Percentiles rank a stretch among this genome's conserved stretches.
Conservation (phyloP, 495 filamentous ascomycete species). For the Aspergillus baeticus region DNA sequence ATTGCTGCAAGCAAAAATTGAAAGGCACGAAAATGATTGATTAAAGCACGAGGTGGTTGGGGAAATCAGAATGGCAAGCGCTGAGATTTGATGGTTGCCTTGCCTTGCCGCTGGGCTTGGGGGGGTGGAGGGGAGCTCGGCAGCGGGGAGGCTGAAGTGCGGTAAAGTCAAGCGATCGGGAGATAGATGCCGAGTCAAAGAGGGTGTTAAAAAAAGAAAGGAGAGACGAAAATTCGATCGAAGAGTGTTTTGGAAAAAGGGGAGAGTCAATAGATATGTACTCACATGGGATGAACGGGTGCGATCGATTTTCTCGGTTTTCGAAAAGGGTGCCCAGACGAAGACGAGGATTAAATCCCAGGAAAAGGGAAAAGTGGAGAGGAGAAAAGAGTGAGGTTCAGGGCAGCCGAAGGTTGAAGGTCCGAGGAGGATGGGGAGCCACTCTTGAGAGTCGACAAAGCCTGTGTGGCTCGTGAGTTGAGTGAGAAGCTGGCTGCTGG, state of each 20-base stretch:
- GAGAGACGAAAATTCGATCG: background rate
- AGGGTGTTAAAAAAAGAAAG: too few species aligned
- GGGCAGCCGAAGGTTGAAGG: background rate
- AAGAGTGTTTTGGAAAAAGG: background rate
- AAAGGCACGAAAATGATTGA: background rate
- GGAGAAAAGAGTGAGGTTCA: background rate
- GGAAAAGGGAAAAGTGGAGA: background rate
- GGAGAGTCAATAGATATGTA: too few species aligned
- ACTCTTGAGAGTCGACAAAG: background rate
- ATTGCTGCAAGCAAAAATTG: background rate
- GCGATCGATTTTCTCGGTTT: background rate
- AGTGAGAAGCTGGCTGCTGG: background rate
- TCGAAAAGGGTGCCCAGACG: background rate
- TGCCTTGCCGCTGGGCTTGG: too few species aligned
- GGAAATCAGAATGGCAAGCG: background rate
- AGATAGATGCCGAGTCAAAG: constrained; percentile 5
- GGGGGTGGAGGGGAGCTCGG: constrained; percentile 16
- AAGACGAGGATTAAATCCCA: background rate
- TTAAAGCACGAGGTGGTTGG: background rate
- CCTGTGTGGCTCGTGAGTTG: constrained; percentile 1
- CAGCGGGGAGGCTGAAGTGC: constrained; percentile 22
- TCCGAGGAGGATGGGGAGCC: constrained; percentile 4
- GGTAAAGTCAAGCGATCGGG: constrained; percentile 5
- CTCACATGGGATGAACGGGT: constrained; percentile 1
- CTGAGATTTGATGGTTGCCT: constrained; percentile 17